phyloP scores from a whole-genome alignment of 202 grass and related monocot genomes.

The Schoenoplectus tabernaemontani region DNA sequence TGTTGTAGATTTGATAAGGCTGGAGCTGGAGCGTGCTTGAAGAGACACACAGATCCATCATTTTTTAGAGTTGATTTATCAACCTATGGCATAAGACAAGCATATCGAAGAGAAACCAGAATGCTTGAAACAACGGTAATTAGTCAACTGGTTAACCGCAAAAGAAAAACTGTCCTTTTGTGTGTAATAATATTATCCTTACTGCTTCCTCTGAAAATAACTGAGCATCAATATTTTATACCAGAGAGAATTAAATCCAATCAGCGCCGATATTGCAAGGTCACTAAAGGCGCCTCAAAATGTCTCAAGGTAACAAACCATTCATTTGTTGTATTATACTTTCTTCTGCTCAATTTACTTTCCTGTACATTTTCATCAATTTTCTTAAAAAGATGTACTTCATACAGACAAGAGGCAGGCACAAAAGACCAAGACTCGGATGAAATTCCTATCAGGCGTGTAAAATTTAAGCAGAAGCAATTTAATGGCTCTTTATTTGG shows the following conservation, averaged over 20 bases:
- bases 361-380: neutral
- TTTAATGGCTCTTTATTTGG: conserved; percentile 35
- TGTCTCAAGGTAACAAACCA: conserved; percentile 33
- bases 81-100: conserved; percentile 31
- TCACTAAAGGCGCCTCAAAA: conserved; percentile 17
- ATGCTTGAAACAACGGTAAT: conserved; percentile 57
- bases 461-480: conserved; percentile 41
- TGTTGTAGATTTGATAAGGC: conserved; percentile 70
- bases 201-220: neutral
- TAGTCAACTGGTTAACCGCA: neutral
- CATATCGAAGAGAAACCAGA: conserved; percentile 42
- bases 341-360: conserved; percentile 14
- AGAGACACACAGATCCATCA: conserved; percentile 75
- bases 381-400: conserved; percentile 17
- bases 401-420: conserved; percentile 30
- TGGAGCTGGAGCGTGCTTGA: conserved; percentile 74
- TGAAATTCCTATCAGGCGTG: conserved; percentile 26
- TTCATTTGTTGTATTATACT: neutral
- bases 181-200: neutral
- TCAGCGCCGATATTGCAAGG: conserved; percentile 42
- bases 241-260: conserved; percentile 42
- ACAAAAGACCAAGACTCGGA: conserved; percentile 26
- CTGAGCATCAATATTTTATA: conserved; percentile 25
- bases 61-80: conserved; percentile 48
- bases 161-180: neutral